These are phyloP conservation scores for Penicillium nucicola DNA, from an alignment of 495 filamentous ascomycete species.

Conservation along the genomic window DNA sequence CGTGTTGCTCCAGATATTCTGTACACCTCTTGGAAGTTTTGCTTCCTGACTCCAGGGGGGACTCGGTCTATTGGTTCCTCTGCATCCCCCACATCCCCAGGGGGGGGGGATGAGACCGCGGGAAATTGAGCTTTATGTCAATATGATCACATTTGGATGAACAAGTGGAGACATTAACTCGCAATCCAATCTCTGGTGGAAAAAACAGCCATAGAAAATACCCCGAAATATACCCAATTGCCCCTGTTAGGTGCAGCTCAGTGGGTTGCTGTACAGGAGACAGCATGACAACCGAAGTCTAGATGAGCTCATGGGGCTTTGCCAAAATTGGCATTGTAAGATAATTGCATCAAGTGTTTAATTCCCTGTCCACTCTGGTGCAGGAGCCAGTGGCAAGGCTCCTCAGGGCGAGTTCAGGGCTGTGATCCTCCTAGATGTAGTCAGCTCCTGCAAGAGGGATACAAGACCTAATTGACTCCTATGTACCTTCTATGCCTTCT, in stretches of 20 bases:
- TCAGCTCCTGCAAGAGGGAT: slow-evolving; percentile 28
- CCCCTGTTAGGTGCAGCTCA: not conserved
- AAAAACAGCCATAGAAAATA: not conserved
- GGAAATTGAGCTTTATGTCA: not conserved
- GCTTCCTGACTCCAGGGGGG: slow-evolving; percentile 18
- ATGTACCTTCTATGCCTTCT: not conserved
- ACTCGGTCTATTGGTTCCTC: slow-evolving; percentile 14
- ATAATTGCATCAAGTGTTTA: slow-evolving; percentile 15
- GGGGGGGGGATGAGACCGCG: slow-evolving; percentile 12
- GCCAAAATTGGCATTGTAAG: slow-evolving; percentile 16
- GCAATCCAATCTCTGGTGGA: not conserved
- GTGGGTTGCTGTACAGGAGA: not conserved
- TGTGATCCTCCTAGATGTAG: slow-evolving; percentile 21
- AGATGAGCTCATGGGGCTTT: slow-evolving; percentile 8
- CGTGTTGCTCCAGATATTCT: slow-evolving; percentile 17
- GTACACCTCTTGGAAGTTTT: not conserved
- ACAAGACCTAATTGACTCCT: not conserved
- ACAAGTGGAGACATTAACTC: not conserved
- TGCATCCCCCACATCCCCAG: slow-evolving; percentile 28
- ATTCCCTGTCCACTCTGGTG: slow-evolving; percentile 18
- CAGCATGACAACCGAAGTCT: not conserved
- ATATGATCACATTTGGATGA: not conserved
- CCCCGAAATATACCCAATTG: not conserved
- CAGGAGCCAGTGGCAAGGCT: slow-evolving; percentile 16
- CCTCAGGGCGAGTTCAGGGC: slow-evolving; percentile 14